Evolutionary conservation across 2,329 filamentous ascomycete species (phyloP).

Genomic region (Dothideomycetes sp.): DNA sequence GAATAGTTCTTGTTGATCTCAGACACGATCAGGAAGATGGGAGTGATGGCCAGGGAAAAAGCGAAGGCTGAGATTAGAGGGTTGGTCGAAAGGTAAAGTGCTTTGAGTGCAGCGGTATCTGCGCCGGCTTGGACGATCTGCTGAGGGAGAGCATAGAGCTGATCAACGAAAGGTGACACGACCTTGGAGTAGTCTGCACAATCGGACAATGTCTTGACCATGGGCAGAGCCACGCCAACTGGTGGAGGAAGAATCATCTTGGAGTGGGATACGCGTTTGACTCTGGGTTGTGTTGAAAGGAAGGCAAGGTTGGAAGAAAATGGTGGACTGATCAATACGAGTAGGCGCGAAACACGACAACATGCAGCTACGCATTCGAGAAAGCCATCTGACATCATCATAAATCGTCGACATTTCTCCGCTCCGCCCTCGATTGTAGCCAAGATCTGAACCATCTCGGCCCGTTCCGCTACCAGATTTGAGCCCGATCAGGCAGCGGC

Average conservation of each 20-base stretch:
- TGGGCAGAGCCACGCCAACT: constrained; percentile 48
- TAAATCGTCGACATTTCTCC: neutral
- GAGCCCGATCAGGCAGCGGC: constrained; percentile 8
- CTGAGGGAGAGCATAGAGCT: constrained; percentile 40
- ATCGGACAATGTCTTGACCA: constrained; percentile 60
- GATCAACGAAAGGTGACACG: constrained; percentile 68
- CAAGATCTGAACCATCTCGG: neutral
- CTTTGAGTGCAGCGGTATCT: constrained; percentile 53
- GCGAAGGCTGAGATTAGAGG: constrained; percentile 69
- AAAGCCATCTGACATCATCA: neutral
- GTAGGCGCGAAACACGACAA: neutral
- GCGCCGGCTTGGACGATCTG: constrained; percentile 47
- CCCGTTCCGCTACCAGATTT: neutral
- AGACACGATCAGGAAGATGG: constrained; percentile 63
- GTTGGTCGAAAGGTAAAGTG: constrained; percentile 76
- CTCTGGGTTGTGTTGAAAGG: neutral
- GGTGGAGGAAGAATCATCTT: constrained; percentile 13
- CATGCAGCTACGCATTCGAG: neutral
- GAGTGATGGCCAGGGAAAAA: constrained; percentile 60
- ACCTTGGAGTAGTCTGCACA: constrained; percentile 68
- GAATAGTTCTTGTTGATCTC: constrained; percentile 92
- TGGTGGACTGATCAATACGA: neutral
- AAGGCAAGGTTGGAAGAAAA: neutral
- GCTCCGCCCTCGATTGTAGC: neutral
- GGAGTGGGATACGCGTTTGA: too few relatives aligned